Evolutionary conservation across 176 grass and related monocot genomes (phyloP), one percentile per base, ranked within the genome.

Genomic region (Alopecurus myosuroides): DNA sequence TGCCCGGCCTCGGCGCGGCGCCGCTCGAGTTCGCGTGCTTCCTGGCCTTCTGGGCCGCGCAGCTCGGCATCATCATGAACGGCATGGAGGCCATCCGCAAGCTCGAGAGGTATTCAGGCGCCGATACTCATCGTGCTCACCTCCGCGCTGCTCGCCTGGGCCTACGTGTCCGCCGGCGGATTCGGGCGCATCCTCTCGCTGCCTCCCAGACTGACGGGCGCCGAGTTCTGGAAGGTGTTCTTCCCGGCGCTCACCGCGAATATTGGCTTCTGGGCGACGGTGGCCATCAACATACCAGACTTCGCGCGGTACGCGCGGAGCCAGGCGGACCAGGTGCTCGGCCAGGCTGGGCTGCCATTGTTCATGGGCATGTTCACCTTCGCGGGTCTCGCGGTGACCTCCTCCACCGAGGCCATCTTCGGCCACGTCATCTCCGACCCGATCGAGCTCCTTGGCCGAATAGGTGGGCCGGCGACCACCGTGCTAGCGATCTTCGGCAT

Each of bases 281-380:
- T 98, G 76, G 93, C 93, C 42, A 80, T 95, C 78, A 98, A 98
- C 89, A 95, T 98, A 20, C 97, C 97, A 3, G 97, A 95, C 86
- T 98, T 98, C 82, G 79, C 91, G 23, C 81, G 93, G 79, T 98
- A 92, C 70, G 93, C 89, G n/a, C 87, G 93, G 17, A 94, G 87
- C 78, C 93, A 98, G 34, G 84, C 85, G 40, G 93, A 98, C 78
- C 93, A 98, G 70, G 90, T 95, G 70, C 74, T 95, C 63, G 97
- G 93, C 60, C 96, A 98, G 82, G 79, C 77, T 13, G 96, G 93
- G 58, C 81, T 98, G 70, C 96, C 96, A 0, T 14, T 98, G 35
- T 98, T 98, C 91, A 98, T 98, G 96, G 96, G 89, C 45, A 49
- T 93, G 78, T 98, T 92, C 87, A 87, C 96, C 68, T 98, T 98